phyloP scores from a whole-genome alignment of 2,329 filamentous ascomycete species.

The Monilinia laxa region DNA sequence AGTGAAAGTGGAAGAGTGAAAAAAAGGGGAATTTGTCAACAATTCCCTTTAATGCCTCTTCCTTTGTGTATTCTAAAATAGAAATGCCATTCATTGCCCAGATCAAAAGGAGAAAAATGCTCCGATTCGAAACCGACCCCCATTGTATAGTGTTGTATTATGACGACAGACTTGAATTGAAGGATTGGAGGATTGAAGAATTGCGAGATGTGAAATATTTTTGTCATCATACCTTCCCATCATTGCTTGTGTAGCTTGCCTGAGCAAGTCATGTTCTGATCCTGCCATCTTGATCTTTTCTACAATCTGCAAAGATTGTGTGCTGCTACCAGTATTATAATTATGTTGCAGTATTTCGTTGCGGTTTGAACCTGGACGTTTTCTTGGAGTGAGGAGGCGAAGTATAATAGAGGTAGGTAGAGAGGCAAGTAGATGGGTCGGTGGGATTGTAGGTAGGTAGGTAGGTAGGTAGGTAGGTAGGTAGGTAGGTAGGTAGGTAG shows the following conservation, averaged over 20 bases:
- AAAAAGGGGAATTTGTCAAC: constrained; percentile 3
- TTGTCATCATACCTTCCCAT: constrained; percentile 40
- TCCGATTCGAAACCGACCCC: background rate
- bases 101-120: constrained; percentile 5
- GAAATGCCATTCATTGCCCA: background rate
- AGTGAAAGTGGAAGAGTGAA: background rate
- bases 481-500: too few relatives aligned
- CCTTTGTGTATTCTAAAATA: background rate
- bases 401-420: too few relatives aligned
- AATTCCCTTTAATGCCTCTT: constrained; percentile 1
- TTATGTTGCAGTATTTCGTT: constrained; percentile 4
- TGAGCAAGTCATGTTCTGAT: constrained; percentile 40
- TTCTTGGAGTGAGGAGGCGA: too few relatives aligned
- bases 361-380: background rate
- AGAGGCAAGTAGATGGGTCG: too few relatives aligned
- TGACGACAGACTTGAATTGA: background rate
- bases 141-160: background rate
- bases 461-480: too few relatives aligned
- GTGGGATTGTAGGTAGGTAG: too few relatives aligned
- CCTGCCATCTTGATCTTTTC: constrained; percentile 32
- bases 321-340: background rate
- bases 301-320: constrained; percentile 15
- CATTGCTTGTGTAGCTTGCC: constrained; percentile 41
- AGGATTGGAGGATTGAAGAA: constrained; percentile 20
- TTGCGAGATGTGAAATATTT: constrained; percentile 21